phyloP scores from a whole-genome alignment of 805 yeast species.

The Wickerhamomyces ciferrii region DNA sequence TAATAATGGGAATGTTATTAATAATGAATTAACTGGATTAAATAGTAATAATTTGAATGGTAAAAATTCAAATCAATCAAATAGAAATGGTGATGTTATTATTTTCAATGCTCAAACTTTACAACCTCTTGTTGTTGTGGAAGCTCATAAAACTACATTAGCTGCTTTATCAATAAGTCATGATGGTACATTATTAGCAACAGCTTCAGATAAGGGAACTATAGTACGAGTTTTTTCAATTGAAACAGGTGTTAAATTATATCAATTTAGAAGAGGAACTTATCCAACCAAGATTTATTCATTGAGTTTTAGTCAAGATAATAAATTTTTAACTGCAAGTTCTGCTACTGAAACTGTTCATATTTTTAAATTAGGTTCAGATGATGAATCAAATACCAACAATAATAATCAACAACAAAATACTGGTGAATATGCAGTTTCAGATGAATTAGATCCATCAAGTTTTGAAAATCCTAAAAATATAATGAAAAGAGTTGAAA shows the following conservation, averaged over 20 bases:
- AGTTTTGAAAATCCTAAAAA: slow-evolving; percentile 7
- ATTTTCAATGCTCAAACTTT: slow-evolving; percentile 56
- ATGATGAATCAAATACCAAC: background rate
- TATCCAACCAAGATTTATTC: slow-evolving; percentile 80
- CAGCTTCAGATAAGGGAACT: slow-evolving; percentile 76
- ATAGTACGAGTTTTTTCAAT: slow-evolving; percentile 66
- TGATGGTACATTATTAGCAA: slow-evolving; percentile 65
- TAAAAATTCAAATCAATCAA: slow-evolving; percentile 4
- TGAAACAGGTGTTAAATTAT: slow-evolving; percentile 54
- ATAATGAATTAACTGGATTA: slow-evolving; percentile 32
- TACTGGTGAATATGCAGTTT: background rate
- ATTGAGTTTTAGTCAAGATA: slow-evolving; percentile 67
- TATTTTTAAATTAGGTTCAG: slow-evolving; percentile 61
- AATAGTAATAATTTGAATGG: slow-evolving; percentile 24
- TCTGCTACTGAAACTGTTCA: slow-evolving; percentile 92
- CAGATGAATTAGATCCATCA: slow-evolving; percentile 7
- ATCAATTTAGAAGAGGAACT: slow-evolving; percentile 76
- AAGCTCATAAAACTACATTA: slow-evolving; percentile 67
- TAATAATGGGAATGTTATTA: background rate
- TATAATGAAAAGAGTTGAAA: slow-evolving; percentile 9
- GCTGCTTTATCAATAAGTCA: slow-evolving; percentile 59
- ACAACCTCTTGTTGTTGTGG: slow-evolving; percentile 63
- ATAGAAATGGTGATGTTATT: slow-evolving; percentile 58
- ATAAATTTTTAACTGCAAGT: slow-evolving; percentile 71
- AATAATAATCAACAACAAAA: slow-evolving; percentile 16